Percentiles rank a stretch among this genome's conserved stretches.
Conservation (phyloP, 1,139 yeast species). For the Pneumocystis carinii region DNA sequence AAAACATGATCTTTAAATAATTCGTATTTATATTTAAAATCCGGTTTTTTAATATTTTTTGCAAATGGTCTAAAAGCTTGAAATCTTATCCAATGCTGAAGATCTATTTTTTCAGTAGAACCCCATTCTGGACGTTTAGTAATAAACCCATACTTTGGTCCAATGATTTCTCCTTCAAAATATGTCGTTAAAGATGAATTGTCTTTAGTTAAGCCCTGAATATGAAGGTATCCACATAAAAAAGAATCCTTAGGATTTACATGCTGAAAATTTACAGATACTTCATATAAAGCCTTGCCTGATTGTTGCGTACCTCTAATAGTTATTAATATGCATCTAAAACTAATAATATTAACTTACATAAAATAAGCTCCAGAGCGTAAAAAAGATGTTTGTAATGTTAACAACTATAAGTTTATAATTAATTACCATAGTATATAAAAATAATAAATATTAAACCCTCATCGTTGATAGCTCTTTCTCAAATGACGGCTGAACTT, state of each 20-base stretch:
- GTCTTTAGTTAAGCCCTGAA: neutral
- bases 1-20: constrained; percentile 1
- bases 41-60: constrained; percentile 1
- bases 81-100: constrained; percentile 1
- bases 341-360: neutral
- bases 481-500: neutral
- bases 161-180: constrained; percentile 2
- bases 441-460: neutral
- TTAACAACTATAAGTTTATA: neutral
- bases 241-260: neutral
- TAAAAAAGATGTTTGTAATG: neutral
- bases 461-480: neutral
- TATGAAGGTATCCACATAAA: constrained; percentile 1
- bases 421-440: neutral
- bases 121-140: neutral
- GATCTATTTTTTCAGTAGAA: constrained; percentile 1
- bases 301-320: constrained; percentile 1
- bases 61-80: neutral
- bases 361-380: neutral
- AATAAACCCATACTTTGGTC: neutral
- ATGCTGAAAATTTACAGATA: neutral
- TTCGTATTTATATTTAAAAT: neutral
- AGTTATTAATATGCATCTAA: neutral
- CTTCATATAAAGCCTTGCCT: neutral
- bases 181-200: constrained; percentile 1